Evolutionary conservation across 2,329 filamentous ascomycete species (phyloP).

Genomic region (Xylaria sp.): DNA sequence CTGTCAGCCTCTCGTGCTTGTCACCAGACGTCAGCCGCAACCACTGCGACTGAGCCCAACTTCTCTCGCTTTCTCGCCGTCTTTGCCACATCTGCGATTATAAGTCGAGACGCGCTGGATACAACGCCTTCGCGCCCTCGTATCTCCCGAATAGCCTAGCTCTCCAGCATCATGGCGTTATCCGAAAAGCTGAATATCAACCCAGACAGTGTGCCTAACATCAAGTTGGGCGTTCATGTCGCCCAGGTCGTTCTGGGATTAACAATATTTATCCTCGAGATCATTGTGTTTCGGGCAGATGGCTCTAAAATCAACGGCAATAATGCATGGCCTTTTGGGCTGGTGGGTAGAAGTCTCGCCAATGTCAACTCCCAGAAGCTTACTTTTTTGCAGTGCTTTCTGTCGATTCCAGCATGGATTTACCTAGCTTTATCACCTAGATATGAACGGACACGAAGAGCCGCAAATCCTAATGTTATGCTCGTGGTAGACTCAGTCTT

Average conservation of each 20-base stretch:
- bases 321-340: slow-evolving; percentile 71
- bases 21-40: slow-evolving; percentile 23
- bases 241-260: slow-evolving; percentile 66
- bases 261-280: slow-evolving; percentile 68
- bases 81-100: not conserved
- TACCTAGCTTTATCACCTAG: slow-evolving; percentile 73
- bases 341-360: slow-evolving; percentile 60
- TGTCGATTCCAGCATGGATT: slow-evolving; percentile 71
- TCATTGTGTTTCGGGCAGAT: slow-evolving; percentile 65
- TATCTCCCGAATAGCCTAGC: slow-evolving; percentile 7
- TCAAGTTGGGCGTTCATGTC: slow-evolving; percentile 69
- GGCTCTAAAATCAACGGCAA: slow-evolving; percentile 64
- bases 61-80: not conserved
- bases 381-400: slow-evolving; percentile 64
- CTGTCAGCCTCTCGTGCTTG: slow-evolving; percentile 16
- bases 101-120: slow-evolving; percentile 17
- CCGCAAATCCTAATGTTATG: slow-evolving; percentile 72
- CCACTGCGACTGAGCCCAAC: slow-evolving; percentile 11
- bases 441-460: slow-evolving; percentile 69
- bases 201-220: slow-evolving; percentile 63
- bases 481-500: slow-evolving; percentile 67
- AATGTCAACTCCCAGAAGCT: slow-evolving; percentile 1
- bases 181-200: slow-evolving; percentile 63
- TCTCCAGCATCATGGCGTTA: slow-evolving; percentile 49
- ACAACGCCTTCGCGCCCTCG: slow-evolving; percentile 1